These are phyloP conservation scores for Halophytophthora batemanensis DNA, from an alignment of 352 stramenopile genomes.

Conservation along the genomic window DNA sequence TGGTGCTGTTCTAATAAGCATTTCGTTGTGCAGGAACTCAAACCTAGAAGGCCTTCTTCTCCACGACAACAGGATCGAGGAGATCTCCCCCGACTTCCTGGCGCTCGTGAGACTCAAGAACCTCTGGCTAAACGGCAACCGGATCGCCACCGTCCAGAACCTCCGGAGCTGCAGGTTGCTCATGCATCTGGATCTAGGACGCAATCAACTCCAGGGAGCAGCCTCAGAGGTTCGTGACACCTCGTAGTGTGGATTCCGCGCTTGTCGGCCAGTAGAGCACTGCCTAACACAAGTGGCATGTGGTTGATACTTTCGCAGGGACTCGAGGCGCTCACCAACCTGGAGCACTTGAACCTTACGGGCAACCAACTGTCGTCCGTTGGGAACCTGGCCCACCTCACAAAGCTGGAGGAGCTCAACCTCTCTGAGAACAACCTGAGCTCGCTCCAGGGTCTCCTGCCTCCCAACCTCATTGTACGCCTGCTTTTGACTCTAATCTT, in stretches of 20 bases:
- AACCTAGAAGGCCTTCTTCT: conserved; percentile 66
- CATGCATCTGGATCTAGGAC: conserved; percentile 67
- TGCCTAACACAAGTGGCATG: not conserved
- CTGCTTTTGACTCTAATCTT: not conserved
- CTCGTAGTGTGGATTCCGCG: not conserved
- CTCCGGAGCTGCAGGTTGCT: conserved; percentile 49
- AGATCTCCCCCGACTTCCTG: conserved; percentile 57
- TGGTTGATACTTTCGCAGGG: conserved; percentile 22
- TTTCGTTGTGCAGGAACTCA: conserved; percentile 36
- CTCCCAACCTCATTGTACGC: conserved; percentile 44
- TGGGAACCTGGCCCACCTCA: conserved; percentile 56
- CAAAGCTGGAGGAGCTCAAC: conserved; percentile 74
- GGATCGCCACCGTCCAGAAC: conserved; percentile 43
- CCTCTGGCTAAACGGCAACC: conserved; percentile 72
- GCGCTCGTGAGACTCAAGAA: conserved; percentile 63
- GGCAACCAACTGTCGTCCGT: conserved; percentile 55
- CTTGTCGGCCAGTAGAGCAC: not conserved
- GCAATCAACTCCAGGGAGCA: conserved; percentile 44
- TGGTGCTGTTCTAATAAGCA: not conserved
- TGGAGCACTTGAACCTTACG: conserved; percentile 65
- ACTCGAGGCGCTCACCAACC: conserved; percentile 43
- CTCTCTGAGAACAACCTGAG: conserved; percentile 53
- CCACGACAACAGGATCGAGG: conserved; percentile 69
- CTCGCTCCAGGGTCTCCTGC: conserved; percentile 49
- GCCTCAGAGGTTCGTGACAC: conserved; percentile 36